phyloP scores from a whole-genome alignment of 176 grass and related monocot genomes.

The Stipa capillata region DNA sequence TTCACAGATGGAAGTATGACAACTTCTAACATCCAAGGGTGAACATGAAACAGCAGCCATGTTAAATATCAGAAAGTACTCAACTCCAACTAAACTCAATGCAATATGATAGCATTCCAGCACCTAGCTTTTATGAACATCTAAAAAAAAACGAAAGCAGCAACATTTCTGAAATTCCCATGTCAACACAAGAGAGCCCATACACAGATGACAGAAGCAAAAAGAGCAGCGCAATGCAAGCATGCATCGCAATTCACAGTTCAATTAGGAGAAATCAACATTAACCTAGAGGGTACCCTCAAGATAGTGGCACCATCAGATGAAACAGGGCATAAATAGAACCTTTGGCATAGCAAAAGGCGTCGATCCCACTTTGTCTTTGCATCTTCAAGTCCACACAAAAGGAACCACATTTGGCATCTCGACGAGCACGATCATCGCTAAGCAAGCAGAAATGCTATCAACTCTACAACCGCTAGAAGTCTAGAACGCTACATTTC shows the following conservation, averaged over 20 bases:
- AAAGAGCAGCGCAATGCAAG: neutral
- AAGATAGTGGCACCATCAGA: neutral
- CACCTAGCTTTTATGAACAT: neutral
- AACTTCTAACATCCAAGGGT: neutral
- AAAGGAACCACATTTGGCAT: conserved; percentile 25
- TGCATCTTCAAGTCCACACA: neutral
- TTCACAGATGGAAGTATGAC: neutral
- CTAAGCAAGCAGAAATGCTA: neutral
- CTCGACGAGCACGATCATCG: neutral
- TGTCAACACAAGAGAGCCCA: neutral
- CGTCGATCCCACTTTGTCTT: neutral
- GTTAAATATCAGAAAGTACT: neutral
- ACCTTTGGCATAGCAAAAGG: neutral
- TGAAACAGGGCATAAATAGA: neutral
- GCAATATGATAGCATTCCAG: neutral
- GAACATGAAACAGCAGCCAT: neutral
- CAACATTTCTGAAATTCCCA: neutral
- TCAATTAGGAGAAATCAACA: neutral
- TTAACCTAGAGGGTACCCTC: neutral
- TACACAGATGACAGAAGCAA: neutral
- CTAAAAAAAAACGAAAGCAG: neutral
- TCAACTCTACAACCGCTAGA: neutral
- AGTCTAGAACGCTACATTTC: conserved; percentile 10
- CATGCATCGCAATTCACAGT: neutral
- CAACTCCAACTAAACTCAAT: neutral